These are phyloP conservation scores for Macrolepiota fuliginosa DNA, from an alignment of 768 basidiomycete species.

Conservation along the genomic window DNA sequence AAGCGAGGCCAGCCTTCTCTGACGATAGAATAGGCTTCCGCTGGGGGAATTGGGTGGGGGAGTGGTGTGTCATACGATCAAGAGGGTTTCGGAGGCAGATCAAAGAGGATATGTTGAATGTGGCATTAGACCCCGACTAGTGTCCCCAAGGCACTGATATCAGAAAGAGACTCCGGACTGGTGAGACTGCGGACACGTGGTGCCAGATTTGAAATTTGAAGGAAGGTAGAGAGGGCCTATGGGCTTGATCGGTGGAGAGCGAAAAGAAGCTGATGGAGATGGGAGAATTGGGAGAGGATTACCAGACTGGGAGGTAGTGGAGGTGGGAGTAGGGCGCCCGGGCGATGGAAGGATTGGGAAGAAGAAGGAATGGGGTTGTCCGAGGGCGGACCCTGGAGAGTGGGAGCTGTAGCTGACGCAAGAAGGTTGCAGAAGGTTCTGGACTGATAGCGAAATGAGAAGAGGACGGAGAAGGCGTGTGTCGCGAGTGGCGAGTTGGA, in stretches of 20 bases:
- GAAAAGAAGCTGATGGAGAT: background rate
- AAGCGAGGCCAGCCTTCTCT: background rate
- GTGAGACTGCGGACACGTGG: background rate
- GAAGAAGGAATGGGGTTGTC: background rate
- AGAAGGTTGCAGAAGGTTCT: background rate
- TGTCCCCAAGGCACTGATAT: background rate
- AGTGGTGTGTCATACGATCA: background rate
- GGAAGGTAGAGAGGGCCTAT: background rate
- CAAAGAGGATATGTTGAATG: background rate
- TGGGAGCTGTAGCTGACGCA: background rate
- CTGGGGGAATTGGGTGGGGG: background rate
- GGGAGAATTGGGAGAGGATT: background rate
- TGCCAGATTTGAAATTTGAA: background rate
- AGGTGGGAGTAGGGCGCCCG: background rate
- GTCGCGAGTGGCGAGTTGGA: background rate
- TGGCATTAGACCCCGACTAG: background rate
- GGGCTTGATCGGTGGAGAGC: background rate
- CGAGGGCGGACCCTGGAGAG: background rate
- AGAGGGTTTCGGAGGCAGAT: background rate
- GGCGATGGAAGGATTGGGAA: background rate
- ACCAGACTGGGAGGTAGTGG: background rate
- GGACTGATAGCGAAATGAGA: background rate
- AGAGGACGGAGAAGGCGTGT: background rate
- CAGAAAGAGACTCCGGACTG: background rate
- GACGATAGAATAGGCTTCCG: background rate